Conservation (phyloP, 768 basidiomycete genomes). For the Auricularia auricula-judae region DNA sequence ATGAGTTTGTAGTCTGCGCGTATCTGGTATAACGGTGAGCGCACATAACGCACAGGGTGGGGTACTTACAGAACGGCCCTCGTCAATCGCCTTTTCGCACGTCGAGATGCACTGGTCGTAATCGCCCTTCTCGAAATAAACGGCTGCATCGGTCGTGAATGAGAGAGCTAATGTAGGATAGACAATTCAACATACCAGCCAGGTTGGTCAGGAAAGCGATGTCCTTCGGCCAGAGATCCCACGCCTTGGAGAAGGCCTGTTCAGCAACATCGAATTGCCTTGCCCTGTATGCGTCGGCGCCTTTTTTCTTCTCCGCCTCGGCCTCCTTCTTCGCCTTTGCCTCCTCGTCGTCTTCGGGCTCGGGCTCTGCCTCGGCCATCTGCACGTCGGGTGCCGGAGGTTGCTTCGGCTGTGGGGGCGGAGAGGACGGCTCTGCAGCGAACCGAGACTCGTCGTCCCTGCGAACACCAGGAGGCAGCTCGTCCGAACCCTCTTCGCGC, state of each 20-base stretch:
- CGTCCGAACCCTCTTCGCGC: conserved; percentile 75
- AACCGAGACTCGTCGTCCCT: conserved; percentile 8
- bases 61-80: conserved; percentile 62
- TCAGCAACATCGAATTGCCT: conserved; percentile 72
- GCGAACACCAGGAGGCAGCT: conserved; percentile 52
- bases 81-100: conserved; percentile 93
- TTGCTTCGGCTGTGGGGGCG: conserved; percentile 21
- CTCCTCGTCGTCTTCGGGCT: conserved; percentile 56
- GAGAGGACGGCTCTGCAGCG: conserved; percentile 17
- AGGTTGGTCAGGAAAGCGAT: conserved; percentile 89
- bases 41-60: neutral
- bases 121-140: conserved; percentile 87
- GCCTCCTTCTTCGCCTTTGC: conserved; percentile 68
- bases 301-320: conserved; percentile 66
- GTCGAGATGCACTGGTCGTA: conserved; percentile 85
- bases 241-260: conserved; percentile 70
- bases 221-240: conserved; percentile 90
- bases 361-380: conserved; percentile 38
- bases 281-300: conserved; percentile 76
- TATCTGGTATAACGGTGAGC: conserved; percentile 30
- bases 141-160: conserved; percentile 40
- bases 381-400: conserved; percentile 42
- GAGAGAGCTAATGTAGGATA: conserved; percentile 1
- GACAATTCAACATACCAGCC: conserved; percentile 39
- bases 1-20: conserved; percentile 92